Evolutionary conservation across 2,329 filamentous ascomycete genomes (phyloP), one percentile per base, ranked within the genome.

Genomic region (Verticillium nubilum): DNA sequence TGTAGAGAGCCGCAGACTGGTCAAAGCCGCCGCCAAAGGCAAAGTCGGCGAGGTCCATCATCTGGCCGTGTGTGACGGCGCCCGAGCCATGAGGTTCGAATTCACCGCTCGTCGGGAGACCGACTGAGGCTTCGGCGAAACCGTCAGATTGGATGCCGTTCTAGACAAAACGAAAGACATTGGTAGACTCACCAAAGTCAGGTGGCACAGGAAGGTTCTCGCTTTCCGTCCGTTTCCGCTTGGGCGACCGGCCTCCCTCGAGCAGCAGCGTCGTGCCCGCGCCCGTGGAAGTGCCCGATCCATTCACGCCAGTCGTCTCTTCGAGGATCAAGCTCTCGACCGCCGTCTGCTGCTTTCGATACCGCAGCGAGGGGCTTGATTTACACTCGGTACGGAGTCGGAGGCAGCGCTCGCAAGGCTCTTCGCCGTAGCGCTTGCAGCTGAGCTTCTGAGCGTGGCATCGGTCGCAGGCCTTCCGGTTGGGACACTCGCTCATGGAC

Each of bases 371-470:
- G 2, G 75, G 76, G 61, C 76, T 80, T 28, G 72, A 78, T 61
- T 72, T 78, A 71, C 77, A 80, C 61, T 74, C 70, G 4, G 73
- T 69, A 55, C 73, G 73, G 59, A 78, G 72, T 59, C 74, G 71
- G 26, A 73, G 63, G 61, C 77, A 80, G 12, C 77, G 70, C 65
- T 78, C 75, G 64, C 78, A 79, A 23, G 73, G 64, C 54, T 74
- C 73, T 57, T 73, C 72, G 60, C 70, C 70, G 59, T 69, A 66
- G 56, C 77, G 73, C 65, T 76, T 79, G 68, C 77, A 80, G 63
- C 73, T 76, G 60, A 80, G 70, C 66, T 80, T 80, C 65, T 79
- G 76, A 19, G 67, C 67, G 64, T 80, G 78, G 64, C 77, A 80
- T 62, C 76, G 74, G 66, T 80, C 77, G 67, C 77, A 80, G 59